Evolutionary conservation across 345 rosid genomes (phyloP).

Genomic region (Eutrema heterophyllum): DNA sequence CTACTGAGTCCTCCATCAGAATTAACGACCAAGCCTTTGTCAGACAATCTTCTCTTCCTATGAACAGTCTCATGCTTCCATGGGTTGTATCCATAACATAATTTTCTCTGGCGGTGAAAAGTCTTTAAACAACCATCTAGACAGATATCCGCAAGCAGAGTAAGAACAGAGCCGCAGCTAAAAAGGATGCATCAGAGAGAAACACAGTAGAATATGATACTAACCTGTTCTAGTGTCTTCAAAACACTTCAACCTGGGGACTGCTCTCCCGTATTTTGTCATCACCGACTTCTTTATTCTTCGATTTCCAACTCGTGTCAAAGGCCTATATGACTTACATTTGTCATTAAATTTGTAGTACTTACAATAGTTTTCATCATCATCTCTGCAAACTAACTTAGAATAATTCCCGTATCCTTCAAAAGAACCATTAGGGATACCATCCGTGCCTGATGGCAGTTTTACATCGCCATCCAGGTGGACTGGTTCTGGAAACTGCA

Average conservation of each 20-base stretch:
- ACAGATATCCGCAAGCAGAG: conserved; percentile 1
- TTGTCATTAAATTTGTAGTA: conserved; percentile 44
- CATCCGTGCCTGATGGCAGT: conserved; percentile 27
- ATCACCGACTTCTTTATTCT: conserved; percentile 57
- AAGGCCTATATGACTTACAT: conserved; percentile 54
- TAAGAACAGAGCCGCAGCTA: conserved; percentile 6
- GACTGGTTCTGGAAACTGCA: conserved; percentile 32
- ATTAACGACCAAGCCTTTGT: conserved; percentile 43
- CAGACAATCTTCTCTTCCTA: conserved; percentile 63
- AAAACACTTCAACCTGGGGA: conserved; percentile 52
- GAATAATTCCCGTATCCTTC: conserved; percentile 42
- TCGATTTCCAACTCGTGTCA: conserved; percentile 49
- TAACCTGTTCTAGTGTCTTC: conserved; percentile 62
- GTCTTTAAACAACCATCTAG: conserved; percentile 55
- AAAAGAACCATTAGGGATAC: conserved; percentile 37
- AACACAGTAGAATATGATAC: conserved; percentile 16
- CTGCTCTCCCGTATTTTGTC: conserved; percentile 61
- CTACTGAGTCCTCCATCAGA: conserved; percentile 79
- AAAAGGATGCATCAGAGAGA: conserved; percentile 1
- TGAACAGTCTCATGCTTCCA: conserved; percentile 42
- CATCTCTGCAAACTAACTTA: conserved; percentile 68
- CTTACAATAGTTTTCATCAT: conserved; percentile 64
- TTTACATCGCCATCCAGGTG: conserved; percentile 37
- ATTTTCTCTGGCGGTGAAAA: conserved; percentile 57
- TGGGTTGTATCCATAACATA: conserved; percentile 37